Percentiles rank a stretch among this genome's conserved stretches.
phyloP scores from a whole-genome alignment of 2,329 filamentous ascomycete genomes.

The Ophiosphaerella herpotricha region DNA sequence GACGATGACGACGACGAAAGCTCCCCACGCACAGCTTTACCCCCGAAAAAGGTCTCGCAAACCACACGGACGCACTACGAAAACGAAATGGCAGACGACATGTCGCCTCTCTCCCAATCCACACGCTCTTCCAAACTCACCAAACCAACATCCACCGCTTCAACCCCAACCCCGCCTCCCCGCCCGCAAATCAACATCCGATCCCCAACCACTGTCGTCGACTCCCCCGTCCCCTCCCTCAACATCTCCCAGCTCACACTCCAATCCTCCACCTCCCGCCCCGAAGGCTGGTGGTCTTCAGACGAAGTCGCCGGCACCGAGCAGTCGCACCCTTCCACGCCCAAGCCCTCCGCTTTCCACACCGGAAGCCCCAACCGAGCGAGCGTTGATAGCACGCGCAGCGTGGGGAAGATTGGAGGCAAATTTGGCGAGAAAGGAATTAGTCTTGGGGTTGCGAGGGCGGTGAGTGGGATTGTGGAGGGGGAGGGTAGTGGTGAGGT shows the following conservation, averaged over 20 bases:
- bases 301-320: constrained; percentile 44
- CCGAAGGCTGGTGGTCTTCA: constrained; percentile 47
- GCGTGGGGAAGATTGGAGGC: constrained; percentile 23
- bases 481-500: constrained; percentile 30
- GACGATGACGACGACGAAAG: constrained; percentile 36
- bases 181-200: constrained; percentile 23
- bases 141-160: constrained; percentile 6
- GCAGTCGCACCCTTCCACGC: constrained; percentile 24
- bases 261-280: constrained; percentile 37
- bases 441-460: constrained; percentile 36
- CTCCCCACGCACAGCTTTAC: constrained; percentile 24
- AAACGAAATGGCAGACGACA: constrained; percentile 9
- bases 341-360: constrained; percentile 7
- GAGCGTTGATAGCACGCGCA: constrained; percentile 37
- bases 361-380: constrained; percentile 11
- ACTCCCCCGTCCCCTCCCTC: constrained; percentile 28
- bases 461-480: constrained; percentile 36
- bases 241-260: constrained; percentile 34
- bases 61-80: constrained; percentile 15
- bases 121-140: constrained; percentile 5
- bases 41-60: constrained; percentile 29
- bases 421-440: constrained; percentile 41
- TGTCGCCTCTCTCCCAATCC: constrained; percentile 5
- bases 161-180: constrained; percentile 16
- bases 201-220: constrained; percentile 11